Evolutionary conservation across 257 asterid genomes (phyloP).

Genomic region (Penstemon barbatus): DNA sequence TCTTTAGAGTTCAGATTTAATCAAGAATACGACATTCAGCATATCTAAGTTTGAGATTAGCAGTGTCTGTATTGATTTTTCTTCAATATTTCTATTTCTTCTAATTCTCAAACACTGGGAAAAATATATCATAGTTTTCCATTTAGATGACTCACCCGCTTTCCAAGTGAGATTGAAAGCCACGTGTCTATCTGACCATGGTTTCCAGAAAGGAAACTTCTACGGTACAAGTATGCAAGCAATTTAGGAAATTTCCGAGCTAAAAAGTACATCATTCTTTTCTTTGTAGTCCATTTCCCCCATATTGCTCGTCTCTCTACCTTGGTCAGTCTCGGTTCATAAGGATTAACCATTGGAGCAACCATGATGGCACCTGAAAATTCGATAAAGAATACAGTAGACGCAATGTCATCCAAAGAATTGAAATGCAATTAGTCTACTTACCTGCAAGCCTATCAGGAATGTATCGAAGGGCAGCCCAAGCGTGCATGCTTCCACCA

Average conservation of each 20-base stretch:
- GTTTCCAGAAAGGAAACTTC: constrained; percentile 83
- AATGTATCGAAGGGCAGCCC: constrained; percentile 93
- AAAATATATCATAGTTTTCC: constrained; percentile 3
- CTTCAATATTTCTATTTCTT: too few relatives aligned
- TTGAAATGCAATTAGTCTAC: constrained; percentile 10
- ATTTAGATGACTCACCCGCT: constrained; percentile 51
- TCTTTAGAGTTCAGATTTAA: constrained; percentile 19
- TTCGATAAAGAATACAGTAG: constrained; percentile 10
- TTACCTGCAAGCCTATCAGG: constrained; percentile 91
- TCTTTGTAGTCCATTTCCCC: constrained; percentile 70
- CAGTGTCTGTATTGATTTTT: too few relatives aligned
- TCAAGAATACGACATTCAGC: not conserved
- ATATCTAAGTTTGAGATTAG: too few relatives aligned
- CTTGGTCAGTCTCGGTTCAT: constrained; percentile 75
- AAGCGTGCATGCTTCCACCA: constrained; percentile 79
- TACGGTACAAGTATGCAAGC: constrained; percentile 64
- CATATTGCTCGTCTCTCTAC: constrained; percentile 76
- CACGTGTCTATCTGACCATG: constrained; percentile 63
- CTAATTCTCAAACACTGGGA: not conserved
- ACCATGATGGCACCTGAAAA: constrained; percentile 85
- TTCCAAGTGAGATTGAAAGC: constrained; percentile 68
- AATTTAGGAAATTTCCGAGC: constrained; percentile 75
- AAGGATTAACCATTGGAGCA: constrained; percentile 92
- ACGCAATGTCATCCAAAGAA: not conserved
- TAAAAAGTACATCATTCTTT: constrained; percentile 58